Base-by-base conservation (phyloP, 495 filamentous ascomycete species). In the Aspergillus bridgeri region DNA sequence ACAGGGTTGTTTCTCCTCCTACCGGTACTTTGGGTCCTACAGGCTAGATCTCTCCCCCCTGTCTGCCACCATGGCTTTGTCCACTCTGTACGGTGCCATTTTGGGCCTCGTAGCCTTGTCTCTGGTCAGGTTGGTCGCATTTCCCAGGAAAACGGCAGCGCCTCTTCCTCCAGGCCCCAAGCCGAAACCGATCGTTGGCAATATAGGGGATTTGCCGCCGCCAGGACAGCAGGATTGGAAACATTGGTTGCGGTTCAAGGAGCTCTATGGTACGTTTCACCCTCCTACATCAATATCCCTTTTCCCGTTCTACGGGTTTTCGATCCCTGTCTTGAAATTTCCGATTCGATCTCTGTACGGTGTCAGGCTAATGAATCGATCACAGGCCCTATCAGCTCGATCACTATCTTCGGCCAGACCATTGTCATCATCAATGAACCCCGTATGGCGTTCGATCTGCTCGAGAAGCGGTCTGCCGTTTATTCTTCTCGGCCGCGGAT, bases 341-440 rank as follows among this genome's bases (percentile, higher is more conserved):
- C 25, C 25, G 33, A 38, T 38, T 38, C 13, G 33, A 15, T 15
- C 13, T 38, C 33, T 4, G 9, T n/a, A 15, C 33, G 2, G 1
- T 15, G 17, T 38, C 13, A 13, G 13, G 11, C 33, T 38, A 38
- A 38, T 38, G 11, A 13, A 25, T 53, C 38, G 17, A 18, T 57
- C 48, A 46, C 19, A 72, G 68, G 81, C 7, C 77, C 79, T 0
- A 75, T 84, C n/a, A 83, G 79, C 61, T 83, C 79, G 17, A 53
- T 84, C 2, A 79, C 69, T 3, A 65, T 81, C 6, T 50, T 81
- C 22, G 79, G 78, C 9, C 70, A 76, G 55, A 75, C 72, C 0
- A 69, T 83, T 6, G 61, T 83, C 19, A 75, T 83, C 53, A 51
- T 83, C 44, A 75, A 82, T 54, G 76, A 82, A 42, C 55, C 62